Evolutionary conservation across 1,284 basidiomycete genomes (phyloP), one percentile per base, ranked within the genome.

Genomic region (Baeospora myosura): DNA sequence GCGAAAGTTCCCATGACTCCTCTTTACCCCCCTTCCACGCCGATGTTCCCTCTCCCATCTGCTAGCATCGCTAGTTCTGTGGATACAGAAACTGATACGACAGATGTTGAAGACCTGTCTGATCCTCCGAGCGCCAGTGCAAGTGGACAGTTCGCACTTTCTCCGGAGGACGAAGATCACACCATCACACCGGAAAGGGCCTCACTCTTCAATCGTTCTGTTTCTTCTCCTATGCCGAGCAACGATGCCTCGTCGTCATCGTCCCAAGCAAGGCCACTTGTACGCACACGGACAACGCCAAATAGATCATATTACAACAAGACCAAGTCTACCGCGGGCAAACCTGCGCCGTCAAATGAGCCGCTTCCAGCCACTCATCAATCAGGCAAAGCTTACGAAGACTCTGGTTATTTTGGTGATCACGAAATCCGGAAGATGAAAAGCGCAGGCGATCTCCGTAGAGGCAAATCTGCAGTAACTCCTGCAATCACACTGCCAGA

Each of bases 361-460:
- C 42, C 44, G 10, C 29, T 30, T 11, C 44, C 26, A 12, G n/a
- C n/a, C n/a, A n/a, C n/a, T n/a, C n/a, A n/a, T n/a, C n/a, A n/a
- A 11, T 8, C 38, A 17, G 38, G 7, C 42, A 28, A 30, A 30
- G 26, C 28, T n/a, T 43, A 38, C 20, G 65, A 71, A 37, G 59
- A 69, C 38, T 58, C 65, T 10, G 61, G 62, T 35, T 61, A 66
- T 38, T 61, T 61, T 45, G 62, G 63, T n/a, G 75, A 78, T 45
- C 74, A 64, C 40, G 82, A 88, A 53, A 54, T 88, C 32, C 76
- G 85, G 43, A 81, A 78, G 58, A 91, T 92, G 88, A 87, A 88
- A 60, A 89, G 86, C 55, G 88, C 88, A 8, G 88, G 87, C 21
- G 84, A 88, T 53, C 64, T 91, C 26, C 74, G 80, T 38, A 69